These are phyloP conservation scores for Neurospora sp. DNA, from an alignment of 2,329 filamentous ascomycete genomes.

Conservation along the genomic window DNA sequence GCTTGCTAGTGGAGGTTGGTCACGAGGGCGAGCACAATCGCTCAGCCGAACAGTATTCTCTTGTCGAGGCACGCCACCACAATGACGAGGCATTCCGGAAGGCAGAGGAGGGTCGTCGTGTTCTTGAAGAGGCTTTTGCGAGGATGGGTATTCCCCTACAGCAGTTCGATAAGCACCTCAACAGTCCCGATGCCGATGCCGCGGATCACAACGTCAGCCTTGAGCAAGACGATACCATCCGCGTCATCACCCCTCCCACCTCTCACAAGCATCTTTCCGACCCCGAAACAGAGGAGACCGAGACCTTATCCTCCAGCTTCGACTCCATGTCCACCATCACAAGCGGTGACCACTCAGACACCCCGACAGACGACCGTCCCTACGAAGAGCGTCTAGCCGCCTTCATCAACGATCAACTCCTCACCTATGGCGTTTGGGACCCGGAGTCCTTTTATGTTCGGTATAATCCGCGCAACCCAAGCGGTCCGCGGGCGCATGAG, in stretches of 20 bases:
- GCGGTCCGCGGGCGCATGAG: not conserved
- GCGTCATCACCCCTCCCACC: not conserved
- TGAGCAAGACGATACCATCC: not conserved
- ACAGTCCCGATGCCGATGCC: not conserved
- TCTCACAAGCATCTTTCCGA: not conserved
- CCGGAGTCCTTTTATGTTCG: not conserved
- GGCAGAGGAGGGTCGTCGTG: not conserved
- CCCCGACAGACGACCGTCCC: not conserved
- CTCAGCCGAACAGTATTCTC: rapidly evolving
- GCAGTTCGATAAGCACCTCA: rapidly evolving
- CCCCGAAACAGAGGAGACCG: not conserved
- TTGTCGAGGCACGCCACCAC: not conserved
- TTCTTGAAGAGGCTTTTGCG: not conserved
- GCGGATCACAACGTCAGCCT: no score
- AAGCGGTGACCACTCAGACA: not conserved
- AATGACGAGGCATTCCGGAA: not conserved
- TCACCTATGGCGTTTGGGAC: not conserved
- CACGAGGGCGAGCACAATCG: not conserved
- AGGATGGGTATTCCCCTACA: not conserved
- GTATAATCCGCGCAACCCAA: not conserved
- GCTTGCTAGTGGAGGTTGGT: not conserved
- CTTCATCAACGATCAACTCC: not conserved
- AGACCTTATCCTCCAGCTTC: not conserved
- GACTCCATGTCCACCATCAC: not conserved
- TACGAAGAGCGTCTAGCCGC: not conserved